Base-by-base conservation (phyloP, 306 rosid species). In the Cicer cuneatum region DNA sequence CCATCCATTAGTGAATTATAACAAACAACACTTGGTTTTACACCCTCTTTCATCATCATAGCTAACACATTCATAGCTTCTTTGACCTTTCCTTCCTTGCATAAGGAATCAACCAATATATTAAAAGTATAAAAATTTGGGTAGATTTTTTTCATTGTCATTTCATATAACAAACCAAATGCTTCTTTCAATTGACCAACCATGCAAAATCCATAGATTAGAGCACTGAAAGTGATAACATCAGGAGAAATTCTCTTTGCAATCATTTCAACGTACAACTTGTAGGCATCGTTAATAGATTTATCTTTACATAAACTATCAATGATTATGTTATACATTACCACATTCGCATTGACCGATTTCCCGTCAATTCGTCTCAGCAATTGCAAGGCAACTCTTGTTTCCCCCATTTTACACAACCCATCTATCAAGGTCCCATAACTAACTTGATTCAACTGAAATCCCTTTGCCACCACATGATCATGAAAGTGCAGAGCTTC, bases 351-450 rank as follows among this genome's bases (percentile, higher is more conserved):
- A 0, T 6, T 29, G 4, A 24, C 41, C 10, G 33, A 59, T 7
- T 59, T 59, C 1, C 42, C 66, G 12, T 67, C 51, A 9, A 67
- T 43, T 8, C 16, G 48, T 24, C 74, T 18, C 11, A 76, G 6
- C 29, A 76, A 11, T 7, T 21, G 10, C 29, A 75, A 0, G 0
- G 73, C 58, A 1, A n/a, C 38, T 4, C 1, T 42, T 24, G 57
- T 65, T 8, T 29, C 13, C 8, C 63, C 71, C 0, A 18, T 47
- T 35, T 74, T 62, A 49, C 74, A 76, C 4, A 53, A 21, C 0
- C 54, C 76, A 35, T 68, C 35, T 5, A 60, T 73, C 21, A 73
- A 61, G 1, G 7, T 69, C 6, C 42, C 71, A 49, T 78, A 78
- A 14, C 37, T 69, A 19, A 69, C 33, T 18, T 5, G 46, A 13